Evolutionary conservation across 2,329 filamentous ascomycete species (phyloP).

Genomic region (Aspergillus aculeatus): DNA sequence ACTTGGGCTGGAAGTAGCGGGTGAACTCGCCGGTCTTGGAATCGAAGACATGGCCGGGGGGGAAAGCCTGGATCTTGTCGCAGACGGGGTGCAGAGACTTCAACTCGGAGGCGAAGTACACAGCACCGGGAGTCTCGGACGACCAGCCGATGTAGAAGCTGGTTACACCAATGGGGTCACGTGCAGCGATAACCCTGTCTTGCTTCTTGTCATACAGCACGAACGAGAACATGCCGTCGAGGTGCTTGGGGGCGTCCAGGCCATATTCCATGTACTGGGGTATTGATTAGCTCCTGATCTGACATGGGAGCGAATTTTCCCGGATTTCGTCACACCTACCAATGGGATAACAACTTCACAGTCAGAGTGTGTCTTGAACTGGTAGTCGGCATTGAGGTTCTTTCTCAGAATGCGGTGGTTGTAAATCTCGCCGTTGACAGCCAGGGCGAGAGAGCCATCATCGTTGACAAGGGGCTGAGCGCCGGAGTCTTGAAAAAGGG

Average conservation of each 20-base stretch:
- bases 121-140: slow-evolving; percentile 74
- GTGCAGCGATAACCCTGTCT: slow-evolving; percentile 87
- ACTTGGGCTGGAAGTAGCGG: slow-evolving; percentile 86
- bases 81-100: slow-evolving; percentile 92
- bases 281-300: slow-evolving; percentile 18
- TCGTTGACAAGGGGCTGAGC: slow-evolving; percentile 93
- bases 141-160: slow-evolving; percentile 96
- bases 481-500: slow-evolving; percentile 68
- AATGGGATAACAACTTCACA: slow-evolving; percentile 98
- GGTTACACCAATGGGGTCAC: slow-evolving; percentile 95
- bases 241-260: slow-evolving; percentile 84
- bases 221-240: slow-evolving; percentile 99
- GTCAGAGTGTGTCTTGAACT: slow-evolving; percentile 98
- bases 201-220: slow-evolving; percentile 94
- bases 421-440: slow-evolving; percentile 99
- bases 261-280: slow-evolving; percentile 84
- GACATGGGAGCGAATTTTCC: not conserved
- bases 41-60: slow-evolving; percentile 93
- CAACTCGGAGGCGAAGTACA: slow-evolving; percentile 96
- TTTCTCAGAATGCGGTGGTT: slow-evolving; percentile 97
- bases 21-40: slow-evolving; percentile 82
- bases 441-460: slow-evolving; percentile 82
- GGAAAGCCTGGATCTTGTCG: slow-evolving; percentile 92
- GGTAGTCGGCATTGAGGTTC: slow-evolving; percentile 75
- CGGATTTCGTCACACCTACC: slow-evolving; percentile 54